Evolutionary conservation across 805 yeast genomes (phyloP).

Genomic region (Wickerhamiella kurtzmanii): DNA sequence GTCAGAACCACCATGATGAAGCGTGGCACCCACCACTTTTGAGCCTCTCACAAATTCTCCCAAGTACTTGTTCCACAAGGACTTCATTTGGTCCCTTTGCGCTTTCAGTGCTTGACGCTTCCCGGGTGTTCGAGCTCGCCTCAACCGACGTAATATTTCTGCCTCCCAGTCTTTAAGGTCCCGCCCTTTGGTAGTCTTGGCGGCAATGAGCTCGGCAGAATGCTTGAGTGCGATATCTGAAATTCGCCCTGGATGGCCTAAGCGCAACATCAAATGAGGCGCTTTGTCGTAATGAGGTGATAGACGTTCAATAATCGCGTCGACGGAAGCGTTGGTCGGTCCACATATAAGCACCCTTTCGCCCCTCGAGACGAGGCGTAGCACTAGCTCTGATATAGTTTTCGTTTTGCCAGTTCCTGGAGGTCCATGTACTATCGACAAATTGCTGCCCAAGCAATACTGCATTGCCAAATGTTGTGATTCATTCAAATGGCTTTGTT

Average conservation of each 20-base stretch:
- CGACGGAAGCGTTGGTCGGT: slow-evolving; percentile 85
- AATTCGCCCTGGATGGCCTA: slow-evolving; percentile 89
- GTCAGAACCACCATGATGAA: slow-evolving; percentile 39
- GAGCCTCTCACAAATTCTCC: slow-evolving; percentile 45
- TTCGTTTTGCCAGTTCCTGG: slow-evolving; percentile 80
- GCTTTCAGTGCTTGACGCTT: slow-evolving; percentile 38
- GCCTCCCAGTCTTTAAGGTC: slow-evolving; percentile 23
- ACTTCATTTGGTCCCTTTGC: slow-evolving; percentile 54
- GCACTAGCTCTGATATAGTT: slow-evolving; percentile 67
- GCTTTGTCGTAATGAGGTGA: slow-evolving; percentile 33
- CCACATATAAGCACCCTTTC: slow-evolving; percentile 75
- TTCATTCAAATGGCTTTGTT: slow-evolving; percentile 32
- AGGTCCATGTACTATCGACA: slow-evolving; percentile 58
- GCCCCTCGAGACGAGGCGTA: slow-evolving; percentile 45
- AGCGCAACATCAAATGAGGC: slow-evolving; percentile 43
- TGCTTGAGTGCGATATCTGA: slow-evolving; percentile 50
- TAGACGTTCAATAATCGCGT: slow-evolving; percentile 57
- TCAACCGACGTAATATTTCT: slow-evolving; percentile 27
- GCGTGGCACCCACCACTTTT: slow-evolving; percentile 63
- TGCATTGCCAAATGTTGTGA: slow-evolving; percentile 65
- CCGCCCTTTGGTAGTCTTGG: slow-evolving; percentile 41
- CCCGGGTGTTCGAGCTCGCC: slow-evolving; percentile 34
- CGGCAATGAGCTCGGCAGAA: slow-evolving; percentile 61
- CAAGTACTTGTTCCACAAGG: slow-evolving; percentile 51
- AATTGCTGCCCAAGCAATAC: slow-evolving; percentile 42